A percentile compares a stretch with the other conserved stretches of the same genome.
Conservation (phyloP, 2,329 filamentous ascomycete species). For the Daldinia sp. region DNA sequence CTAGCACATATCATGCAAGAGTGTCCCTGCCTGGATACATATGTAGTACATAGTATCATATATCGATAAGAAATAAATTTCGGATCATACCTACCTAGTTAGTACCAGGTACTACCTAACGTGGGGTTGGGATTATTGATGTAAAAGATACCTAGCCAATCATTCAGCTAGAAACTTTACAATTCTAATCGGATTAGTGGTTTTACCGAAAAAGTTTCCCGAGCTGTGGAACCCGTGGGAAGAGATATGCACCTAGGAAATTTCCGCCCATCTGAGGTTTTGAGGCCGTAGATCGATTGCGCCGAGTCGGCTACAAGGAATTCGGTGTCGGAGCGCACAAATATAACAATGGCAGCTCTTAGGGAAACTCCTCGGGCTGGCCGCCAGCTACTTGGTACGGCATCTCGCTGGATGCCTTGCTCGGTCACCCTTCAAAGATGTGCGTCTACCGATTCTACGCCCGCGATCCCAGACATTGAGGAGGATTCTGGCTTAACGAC, state of each 20-base stretch:
- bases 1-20: background rate
- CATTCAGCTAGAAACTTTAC: slow-evolving; percentile 1
- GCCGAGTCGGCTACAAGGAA: slow-evolving; percentile 15
- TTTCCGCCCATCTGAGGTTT: slow-evolving; percentile 22
- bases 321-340: slow-evolving; percentile 1
- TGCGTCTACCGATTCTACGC: slow-evolving; percentile 55
- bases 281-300: slow-evolving; percentile 8
- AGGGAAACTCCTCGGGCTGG: slow-evolving; percentile 44
- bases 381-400: slow-evolving; percentile 39
- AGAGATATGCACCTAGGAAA: slow-evolving; percentile 8
- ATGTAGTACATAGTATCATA: background rate
- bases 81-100: background rate
- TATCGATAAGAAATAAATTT: background rate
- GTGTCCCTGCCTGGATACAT: background rate
- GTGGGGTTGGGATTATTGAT: background rate
- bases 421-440: slow-evolving; percentile 49
- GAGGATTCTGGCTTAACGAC: slow-evolving; percentile 57
- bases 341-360: slow-evolving; percentile 41
- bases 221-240: background rate
- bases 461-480: slow-evolving; percentile 59
- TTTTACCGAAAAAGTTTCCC: slow-evolving; percentile 21
- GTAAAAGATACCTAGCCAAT: slow-evolving; percentile 7
- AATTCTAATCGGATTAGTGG: background rate
- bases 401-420: slow-evolving; percentile 38
- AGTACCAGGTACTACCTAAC: background rate